Evolutionary conservation across 306 rosid species (phyloP).

Genomic region (Dryas alaskensis): DNA sequence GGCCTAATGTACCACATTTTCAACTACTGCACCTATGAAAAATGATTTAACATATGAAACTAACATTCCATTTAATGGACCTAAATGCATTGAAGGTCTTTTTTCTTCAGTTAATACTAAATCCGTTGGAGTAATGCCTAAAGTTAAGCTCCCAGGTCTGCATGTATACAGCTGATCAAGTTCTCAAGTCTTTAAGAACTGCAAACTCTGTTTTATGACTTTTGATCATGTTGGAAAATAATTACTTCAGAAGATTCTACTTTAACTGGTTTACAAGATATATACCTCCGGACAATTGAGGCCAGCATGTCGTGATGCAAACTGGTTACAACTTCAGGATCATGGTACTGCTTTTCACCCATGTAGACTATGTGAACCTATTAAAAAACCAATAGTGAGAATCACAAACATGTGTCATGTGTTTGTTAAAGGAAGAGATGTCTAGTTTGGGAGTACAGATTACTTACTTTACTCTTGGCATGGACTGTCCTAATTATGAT

Average conservation of each 20-base stretch:
- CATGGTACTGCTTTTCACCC: conserved; percentile 34
- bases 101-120: too few species aligned
- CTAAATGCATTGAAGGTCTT: too few species aligned
- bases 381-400: not conserved
- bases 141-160: too few species aligned
- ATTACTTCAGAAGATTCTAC: not conserved
- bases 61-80: too few species aligned
- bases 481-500: not conserved
- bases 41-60: too few species aligned
- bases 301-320: conserved; percentile 38
- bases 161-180: too few species aligned
- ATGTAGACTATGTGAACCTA: conserved; percentile 46
- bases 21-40: too few species aligned
- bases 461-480: not conserved
- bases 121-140: too few species aligned
- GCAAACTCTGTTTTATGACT: not conserved
- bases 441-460: not conserved
- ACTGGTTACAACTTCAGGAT: conserved; percentile 30
- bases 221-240: not conserved
- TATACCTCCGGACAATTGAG: conserved; percentile 39
- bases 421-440: not conserved
- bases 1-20: too few species aligned
- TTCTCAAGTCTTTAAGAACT: not conserved
- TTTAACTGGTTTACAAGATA: not conserved
- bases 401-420: not conserved